Base-by-base conservation (phyloP, 2,329 filamentous ascomycete species). In the Neurospora sp. region DNA sequence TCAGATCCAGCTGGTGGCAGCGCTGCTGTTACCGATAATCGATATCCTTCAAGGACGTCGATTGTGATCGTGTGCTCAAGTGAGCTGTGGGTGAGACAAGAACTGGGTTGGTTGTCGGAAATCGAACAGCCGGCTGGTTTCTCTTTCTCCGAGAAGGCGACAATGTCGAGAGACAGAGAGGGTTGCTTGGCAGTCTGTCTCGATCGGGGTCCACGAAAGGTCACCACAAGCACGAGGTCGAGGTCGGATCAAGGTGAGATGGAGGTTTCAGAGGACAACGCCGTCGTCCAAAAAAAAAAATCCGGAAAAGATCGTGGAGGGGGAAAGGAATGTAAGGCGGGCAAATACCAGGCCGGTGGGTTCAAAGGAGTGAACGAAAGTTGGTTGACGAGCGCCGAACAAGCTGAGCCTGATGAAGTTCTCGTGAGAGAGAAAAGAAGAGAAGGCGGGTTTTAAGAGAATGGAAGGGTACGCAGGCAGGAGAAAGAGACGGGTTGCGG, bases 31-130 rank as follows among this genome's bases (percentile, higher is more conserved):
- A 43, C 70, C 52, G 38, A 46, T 67, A 68, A 66, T 68, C 66
- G 66, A 68, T 73, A 74, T 76, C 76, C 76, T 72, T 77, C 76
- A 76, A 78, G 76, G 76, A 77, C 73, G 66, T 68, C 66, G 71
- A 68, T 67, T 72, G 68, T 67, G 72, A 74, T 75, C 68, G 71
- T 73, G 70, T 72, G 68, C 70, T 70, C 67, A 17, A 69, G 42
- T 13, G 68, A 67, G 70, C 28, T 58, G 36, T 36, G 52, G 38
- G 70, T 72, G 38, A 39, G 68, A 73, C 72, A 72, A 69, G 67
- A 69, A 67, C 67, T 66, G 38, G 39, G 69, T 58, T 11, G 69
- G 67, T 70, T 71, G 73, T 72, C 69, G 69, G 67, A 70, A 67
- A 72, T 71, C 71, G 71, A 69, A 69, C 71, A 74, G 72, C 70